Evolutionary conservation across 305 asterid species (phyloP).

Genomic region (Fraxinus velutina): DNA sequence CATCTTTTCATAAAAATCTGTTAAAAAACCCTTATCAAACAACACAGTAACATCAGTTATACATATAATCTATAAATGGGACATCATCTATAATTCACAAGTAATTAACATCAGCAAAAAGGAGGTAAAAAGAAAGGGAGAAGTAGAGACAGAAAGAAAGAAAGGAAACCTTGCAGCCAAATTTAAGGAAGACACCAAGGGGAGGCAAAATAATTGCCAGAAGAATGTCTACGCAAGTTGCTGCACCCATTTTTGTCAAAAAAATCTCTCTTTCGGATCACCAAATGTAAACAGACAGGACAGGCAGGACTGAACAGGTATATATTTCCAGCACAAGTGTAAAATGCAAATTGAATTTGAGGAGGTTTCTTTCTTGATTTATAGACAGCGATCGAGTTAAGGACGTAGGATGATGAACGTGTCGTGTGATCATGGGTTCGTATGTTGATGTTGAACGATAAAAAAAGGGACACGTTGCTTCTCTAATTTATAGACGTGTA

Average conservation of each 20-base stretch:
- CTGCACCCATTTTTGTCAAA: slow-evolving; percentile 40
- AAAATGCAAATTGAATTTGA: background rate
- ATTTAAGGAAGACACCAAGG: slow-evolving; percentile 76
- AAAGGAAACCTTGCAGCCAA: slow-evolving; percentile 52
- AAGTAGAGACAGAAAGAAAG: background rate
- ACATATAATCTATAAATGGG: background rate
- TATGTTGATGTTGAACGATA: background rate
- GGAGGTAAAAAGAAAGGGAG: background rate
- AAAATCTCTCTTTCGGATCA: background rate
- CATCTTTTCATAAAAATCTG: no score
- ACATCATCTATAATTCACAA: background rate
- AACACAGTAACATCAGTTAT: no score
- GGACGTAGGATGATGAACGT: background rate
- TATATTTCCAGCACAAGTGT: background rate
- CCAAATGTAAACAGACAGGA: background rate
- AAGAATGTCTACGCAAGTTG: slow-evolving; percentile 58
- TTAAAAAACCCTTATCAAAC: background rate
- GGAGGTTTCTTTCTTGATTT: background rate
- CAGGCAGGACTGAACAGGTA: background rate
- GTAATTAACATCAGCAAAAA: background rate
- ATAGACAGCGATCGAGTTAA: background rate
- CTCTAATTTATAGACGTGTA: background rate
- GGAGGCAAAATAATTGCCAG: slow-evolving; percentile 78
- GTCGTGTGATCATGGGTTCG: background rate
- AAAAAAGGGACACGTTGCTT: background rate